Conservation (phyloP, 1,284 basidiomycete genomes). For the Wolfiporia cocos region DNA sequence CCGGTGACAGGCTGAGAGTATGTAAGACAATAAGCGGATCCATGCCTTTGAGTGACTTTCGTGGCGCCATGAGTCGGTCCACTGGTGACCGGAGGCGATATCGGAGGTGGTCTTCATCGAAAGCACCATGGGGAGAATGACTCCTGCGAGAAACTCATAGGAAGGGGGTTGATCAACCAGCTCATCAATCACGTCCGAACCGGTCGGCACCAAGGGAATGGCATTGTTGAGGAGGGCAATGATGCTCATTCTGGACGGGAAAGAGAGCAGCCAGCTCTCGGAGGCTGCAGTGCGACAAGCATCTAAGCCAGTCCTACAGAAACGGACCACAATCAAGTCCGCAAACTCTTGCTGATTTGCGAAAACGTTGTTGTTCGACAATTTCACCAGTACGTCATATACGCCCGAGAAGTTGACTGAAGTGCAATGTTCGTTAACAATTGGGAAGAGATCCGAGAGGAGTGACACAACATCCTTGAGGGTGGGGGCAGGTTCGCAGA, state of each 20-base stretch:
- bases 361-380: constrained; percentile 44
- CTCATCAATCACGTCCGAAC: constrained; percentile 49
- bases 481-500: constrained; percentile 35
- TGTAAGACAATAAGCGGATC: constrained; percentile 59
- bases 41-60: constrained; percentile 46
- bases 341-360: constrained; percentile 47
- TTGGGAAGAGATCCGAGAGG: constrained; percentile 50
- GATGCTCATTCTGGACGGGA: constrained; percentile 44
- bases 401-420: constrained; percentile 59
- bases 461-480: constrained; percentile 49
- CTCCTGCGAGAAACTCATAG: constrained; percentile 49
- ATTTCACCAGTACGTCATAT: constrained; percentile 44
- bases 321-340: constrained; percentile 48
- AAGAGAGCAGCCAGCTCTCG: constrained; percentile 42
- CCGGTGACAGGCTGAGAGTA: constrained; percentile 42
- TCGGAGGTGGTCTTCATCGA: constrained; percentile 46
- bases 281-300: constrained; percentile 51
- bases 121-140: constrained; percentile 60
- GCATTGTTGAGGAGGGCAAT: constrained; percentile 48
- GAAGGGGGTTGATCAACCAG: constrained; percentile 51
- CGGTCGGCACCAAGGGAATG: constrained; percentile 47
- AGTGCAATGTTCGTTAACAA: constrained; percentile 47
- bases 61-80: constrained; percentile 39
- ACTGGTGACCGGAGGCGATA: constrained; percentile 34
- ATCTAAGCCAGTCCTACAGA: constrained; percentile 53